These are phyloP conservation scores for Lachnellula occidentalis DNA, from an alignment of 2,329 filamentous ascomycete species.

Conservation along the genomic window DNA sequence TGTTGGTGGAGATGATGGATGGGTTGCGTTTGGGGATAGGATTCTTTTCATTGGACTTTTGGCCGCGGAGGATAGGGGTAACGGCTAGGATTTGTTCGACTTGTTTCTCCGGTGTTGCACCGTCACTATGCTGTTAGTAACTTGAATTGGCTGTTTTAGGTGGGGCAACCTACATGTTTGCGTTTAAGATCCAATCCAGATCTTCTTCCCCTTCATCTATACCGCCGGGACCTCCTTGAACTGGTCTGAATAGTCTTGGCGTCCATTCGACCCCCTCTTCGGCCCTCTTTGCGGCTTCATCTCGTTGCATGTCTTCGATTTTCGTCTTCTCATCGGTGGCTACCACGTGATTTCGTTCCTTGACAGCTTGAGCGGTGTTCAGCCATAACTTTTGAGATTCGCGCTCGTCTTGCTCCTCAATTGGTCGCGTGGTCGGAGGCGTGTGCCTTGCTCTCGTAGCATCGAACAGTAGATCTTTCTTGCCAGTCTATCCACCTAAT, in stretches of 20 bases:
- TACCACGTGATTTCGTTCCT: slow-evolving; percentile 75
- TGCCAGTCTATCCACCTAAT: slow-evolving; percentile 60
- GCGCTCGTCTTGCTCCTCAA: slow-evolving; percentile 81
- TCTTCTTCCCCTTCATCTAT: slow-evolving; percentile 79
- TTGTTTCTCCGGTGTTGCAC: slow-evolving; percentile 60
- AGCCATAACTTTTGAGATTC: slow-evolving; percentile 89
- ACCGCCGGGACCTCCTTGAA: slow-evolving; percentile 64
- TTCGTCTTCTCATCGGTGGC: slow-evolving; percentile 96
- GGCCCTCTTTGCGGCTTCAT: slow-evolving; percentile 75
- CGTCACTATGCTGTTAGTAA: slow-evolving; percentile 44
- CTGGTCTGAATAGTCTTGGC: slow-evolving; percentile 75
- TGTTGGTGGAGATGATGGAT: slow-evolving; percentile 3
- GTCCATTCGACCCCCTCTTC: slow-evolving; percentile 82
- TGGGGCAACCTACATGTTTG: slow-evolving; percentile 60
- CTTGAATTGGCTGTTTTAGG: background rate
- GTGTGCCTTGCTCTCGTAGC: slow-evolving; percentile 73
- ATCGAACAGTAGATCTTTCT: slow-evolving; percentile 86
- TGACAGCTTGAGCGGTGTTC: slow-evolving; percentile 74
- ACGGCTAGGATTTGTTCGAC: slow-evolving; percentile 81
- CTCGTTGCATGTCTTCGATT: slow-evolving; percentile 86
- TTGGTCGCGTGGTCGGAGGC: slow-evolving; percentile 64
- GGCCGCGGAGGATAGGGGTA: slow-evolving; percentile 76
- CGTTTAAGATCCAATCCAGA: slow-evolving; percentile 91
- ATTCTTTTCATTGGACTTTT: slow-evolving; percentile 52
- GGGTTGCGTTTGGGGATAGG: slow-evolving; percentile 46